These are phyloP conservation scores for Phytopythium aichiense DNA, from an alignment of 352 stramenopile species.

Conservation along the genomic window DNA sequence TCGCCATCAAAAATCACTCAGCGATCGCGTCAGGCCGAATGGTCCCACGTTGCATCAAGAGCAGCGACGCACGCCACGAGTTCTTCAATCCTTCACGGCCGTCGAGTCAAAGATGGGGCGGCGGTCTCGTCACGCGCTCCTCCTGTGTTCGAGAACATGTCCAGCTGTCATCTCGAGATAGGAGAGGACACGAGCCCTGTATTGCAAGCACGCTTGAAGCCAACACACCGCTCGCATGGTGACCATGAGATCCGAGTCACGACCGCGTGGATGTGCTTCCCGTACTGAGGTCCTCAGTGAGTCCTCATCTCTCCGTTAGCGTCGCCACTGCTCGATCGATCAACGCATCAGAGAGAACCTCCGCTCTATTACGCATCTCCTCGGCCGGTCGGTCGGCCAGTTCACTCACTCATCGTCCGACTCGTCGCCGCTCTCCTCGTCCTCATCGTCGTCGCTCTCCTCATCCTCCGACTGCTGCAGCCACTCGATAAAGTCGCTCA, in stretches of 20 bases:
- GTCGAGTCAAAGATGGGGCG: neutral
- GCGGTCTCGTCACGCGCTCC: neutral
- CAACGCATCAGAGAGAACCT: neutral
- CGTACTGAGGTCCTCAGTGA: too few relatives aligned
- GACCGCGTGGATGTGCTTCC: neutral
- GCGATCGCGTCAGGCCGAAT: too few relatives aligned
- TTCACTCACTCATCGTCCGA: constrained; percentile 4
- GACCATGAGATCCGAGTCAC: neutral
- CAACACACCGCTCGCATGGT: too few relatives aligned
- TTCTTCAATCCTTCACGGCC: neutral
- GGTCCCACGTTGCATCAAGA: neutral
- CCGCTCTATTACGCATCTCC: constrained; percentile 1
- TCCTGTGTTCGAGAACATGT: neutral
- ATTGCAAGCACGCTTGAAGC: neutral
- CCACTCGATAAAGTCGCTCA: constrained; percentile 94
- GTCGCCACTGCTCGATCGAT: neutral
- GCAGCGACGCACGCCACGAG: neutral
- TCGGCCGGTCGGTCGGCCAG: neutral
- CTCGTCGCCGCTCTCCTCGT: constrained; percentile 29
- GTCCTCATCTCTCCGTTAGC: neutral
- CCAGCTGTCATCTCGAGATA: too few relatives aligned
- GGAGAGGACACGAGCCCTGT: neutral
- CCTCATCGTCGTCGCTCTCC: constrained; percentile 42
- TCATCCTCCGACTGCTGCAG: constrained; percentile 74
- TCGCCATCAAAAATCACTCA: neutral